Base-by-base conservation (phyloP, 1,284 basidiomycete species). In the Ganoderma lingzhi region DNA sequence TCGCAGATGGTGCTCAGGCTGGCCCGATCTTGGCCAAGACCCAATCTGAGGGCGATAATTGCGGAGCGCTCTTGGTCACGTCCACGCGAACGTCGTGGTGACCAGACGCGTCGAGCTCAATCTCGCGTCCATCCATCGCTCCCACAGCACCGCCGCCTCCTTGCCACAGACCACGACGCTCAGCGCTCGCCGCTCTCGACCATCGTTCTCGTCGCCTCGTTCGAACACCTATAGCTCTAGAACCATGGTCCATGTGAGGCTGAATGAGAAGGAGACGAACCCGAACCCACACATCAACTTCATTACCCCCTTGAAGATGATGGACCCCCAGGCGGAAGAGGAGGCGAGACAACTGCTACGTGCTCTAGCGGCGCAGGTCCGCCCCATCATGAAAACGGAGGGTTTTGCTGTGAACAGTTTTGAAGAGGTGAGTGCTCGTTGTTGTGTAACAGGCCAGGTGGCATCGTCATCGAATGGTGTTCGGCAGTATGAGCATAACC, bases 271-370 rank as follows among this genome's bases (percentile, higher is more conserved):
- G 42, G 89, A 92, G 76, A 55, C 84, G 0, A 93, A 91, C 76
- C 93, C 93, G 8, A 95, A 94, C 74, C 88, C 88, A 6, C 83
- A 88, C 76, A 83, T 94, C 70, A 94, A 93, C 79, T 95, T 94
- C 78, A 92, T 93, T 51, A 83, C 88, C 8, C 82, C 88, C 44
- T 82, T 95, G n/a, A 85, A 85, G 51, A 77, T 77, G 59, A 60
- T 65, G 9, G 81, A 86, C 58, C 5, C 70, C 55, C 80, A 80
- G 65, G 82, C 84, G 37, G 82, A 86, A 68, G 89, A 92, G 70
- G 85, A 88, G 67, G 88, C 90, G 15, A 84, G 85, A 55, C 90
- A 93, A 76, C 84, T 93, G 48, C 82, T 95, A 64, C 86, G 91
- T 15, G 91, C 92, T 6, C 81, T 95, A 45, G 93, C 93, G 0